Conservation (phyloP, 305 asterid genomes). For the Fraxinus nigra region DNA sequence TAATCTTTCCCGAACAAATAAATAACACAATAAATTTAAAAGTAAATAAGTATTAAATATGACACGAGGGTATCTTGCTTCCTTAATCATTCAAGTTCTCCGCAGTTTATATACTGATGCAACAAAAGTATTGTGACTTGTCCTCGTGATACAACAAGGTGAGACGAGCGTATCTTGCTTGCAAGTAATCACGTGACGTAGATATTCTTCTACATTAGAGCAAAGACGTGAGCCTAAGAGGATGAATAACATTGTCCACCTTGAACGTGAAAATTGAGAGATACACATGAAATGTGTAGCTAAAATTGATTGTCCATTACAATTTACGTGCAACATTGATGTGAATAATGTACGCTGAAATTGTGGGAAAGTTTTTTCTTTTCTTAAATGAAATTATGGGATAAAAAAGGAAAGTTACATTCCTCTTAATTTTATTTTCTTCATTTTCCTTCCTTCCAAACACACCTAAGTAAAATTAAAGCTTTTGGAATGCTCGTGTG, state of each 20-base stretch:
- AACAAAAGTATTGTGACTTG: not conserved
- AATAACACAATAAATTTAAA: too few relatives aligned
- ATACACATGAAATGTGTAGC: not conserved
- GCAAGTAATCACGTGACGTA: not conserved
- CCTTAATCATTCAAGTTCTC: not conserved
- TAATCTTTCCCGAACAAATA: too few relatives aligned
- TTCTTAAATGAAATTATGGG: too few relatives aligned
- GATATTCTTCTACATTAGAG: not conserved
- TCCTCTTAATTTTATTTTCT: not conserved
- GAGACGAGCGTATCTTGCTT: too few relatives aligned
- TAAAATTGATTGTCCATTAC: too few relatives aligned
- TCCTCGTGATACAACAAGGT: too few relatives aligned
- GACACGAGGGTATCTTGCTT: not conserved
- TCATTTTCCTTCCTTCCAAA: not conserved
- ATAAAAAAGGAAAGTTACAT: not conserved
- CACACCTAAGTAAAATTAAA: not conserved
- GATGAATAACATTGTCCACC: not conserved
- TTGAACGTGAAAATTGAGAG: not conserved
- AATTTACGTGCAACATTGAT: not conserved
- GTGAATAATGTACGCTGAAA: not conserved
- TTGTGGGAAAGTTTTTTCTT: not conserved
- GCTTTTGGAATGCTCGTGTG: slow-evolving; percentile 17
- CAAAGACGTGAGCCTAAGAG: not conserved
- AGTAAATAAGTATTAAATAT: too few relatives aligned
- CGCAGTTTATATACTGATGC: not conserved